phyloP scores from a whole-genome alignment of 1,139 yeast genomes.

The Taphrina communis region DNA sequence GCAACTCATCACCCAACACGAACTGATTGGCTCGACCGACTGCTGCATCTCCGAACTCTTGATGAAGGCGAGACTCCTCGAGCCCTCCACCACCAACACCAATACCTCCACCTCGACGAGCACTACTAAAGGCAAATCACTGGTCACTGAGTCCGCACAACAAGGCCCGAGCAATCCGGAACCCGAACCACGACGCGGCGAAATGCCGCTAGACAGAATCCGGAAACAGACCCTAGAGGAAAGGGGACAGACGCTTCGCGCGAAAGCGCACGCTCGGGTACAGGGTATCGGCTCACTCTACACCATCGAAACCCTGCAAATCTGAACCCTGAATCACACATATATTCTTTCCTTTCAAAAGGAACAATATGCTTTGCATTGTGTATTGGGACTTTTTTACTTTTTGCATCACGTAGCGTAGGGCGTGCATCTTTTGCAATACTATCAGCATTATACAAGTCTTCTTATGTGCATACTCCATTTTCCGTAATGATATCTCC shows the following conservation, averaged over 20 bases:
- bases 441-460: no score
- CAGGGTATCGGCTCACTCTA: slow-evolving; percentile 31
- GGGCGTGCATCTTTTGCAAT: no score
- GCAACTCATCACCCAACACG: slow-evolving; percentile 8
- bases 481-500: no score
- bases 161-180: slow-evolving; percentile 29
- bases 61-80: slow-evolving; percentile 31
- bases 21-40: slow-evolving; percentile 7
- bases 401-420: no score
- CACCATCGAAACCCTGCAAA: slow-evolving; percentile 34
- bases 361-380: no score
- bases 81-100: not conserved
- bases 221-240: not conserved
- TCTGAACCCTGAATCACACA: not conserved
- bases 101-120: not conserved
- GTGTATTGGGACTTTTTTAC: no score
- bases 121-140: not conserved
- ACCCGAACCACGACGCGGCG: slow-evolving; percentile 24
- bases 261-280: slow-evolving; percentile 27
- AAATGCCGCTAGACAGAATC: slow-evolving; percentile 29
- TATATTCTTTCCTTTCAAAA: no score
- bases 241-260: slow-evolving; percentile 5
- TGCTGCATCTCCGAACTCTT: slow-evolving; percentile 29
- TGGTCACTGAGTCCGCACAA: not conserved
- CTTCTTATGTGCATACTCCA: no score